A percentile compares a stretch with the other conserved stretches of the same genome.
phyloP scores from a whole-genome alignment of 2,329 filamentous ascomycete species.

The Trichoderma afroharzianum region DNA sequence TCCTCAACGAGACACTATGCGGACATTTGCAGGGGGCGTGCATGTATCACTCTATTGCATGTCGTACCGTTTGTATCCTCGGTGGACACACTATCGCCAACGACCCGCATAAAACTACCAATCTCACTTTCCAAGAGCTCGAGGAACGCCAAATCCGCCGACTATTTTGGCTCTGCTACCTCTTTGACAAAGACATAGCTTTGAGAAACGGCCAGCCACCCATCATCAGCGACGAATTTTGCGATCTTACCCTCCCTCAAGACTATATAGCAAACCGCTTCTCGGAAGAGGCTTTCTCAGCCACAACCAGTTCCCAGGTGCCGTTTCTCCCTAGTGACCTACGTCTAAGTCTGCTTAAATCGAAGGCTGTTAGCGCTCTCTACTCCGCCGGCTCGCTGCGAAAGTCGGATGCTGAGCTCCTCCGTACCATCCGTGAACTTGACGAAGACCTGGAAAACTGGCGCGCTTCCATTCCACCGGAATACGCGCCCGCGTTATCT shows the following conservation, averaged over 20 bases:
- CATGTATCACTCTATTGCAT: constrained; percentile 43
- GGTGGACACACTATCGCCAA: constrained; percentile 39
- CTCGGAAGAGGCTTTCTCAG: background rate
- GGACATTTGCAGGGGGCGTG: constrained; percentile 45
- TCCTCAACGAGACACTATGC: constrained; percentile 41
- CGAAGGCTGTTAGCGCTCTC: constrained; percentile 44
- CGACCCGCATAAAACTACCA: constrained; percentile 11
- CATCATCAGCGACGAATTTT: constrained; percentile 47
- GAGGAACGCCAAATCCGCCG: constrained; percentile 34
- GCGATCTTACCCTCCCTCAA: constrained; percentile 48
- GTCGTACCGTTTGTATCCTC: constrained; percentile 47
- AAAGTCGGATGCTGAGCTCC: constrained; percentile 52
- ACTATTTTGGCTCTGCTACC: constrained; percentile 55
- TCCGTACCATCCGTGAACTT: constrained; percentile 52
- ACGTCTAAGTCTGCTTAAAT: constrained; percentile 49
- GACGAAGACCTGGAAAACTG: constrained; percentile 55
- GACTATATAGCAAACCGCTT: constrained; percentile 27
- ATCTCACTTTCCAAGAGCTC: constrained; percentile 25
- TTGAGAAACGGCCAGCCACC: constrained; percentile 52
- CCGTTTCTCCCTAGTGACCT: constrained; percentile 46
- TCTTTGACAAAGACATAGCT: constrained; percentile 53
- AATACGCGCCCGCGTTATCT: constrained; percentile 46
- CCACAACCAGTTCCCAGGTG: constrained; percentile 15
- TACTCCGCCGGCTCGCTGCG: constrained; percentile 47
- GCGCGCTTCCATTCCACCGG: constrained; percentile 45